Base-by-base conservation (phyloP, 2,329 filamentous ascomycete genomes). In the Aspergillus glaucus region DNA sequence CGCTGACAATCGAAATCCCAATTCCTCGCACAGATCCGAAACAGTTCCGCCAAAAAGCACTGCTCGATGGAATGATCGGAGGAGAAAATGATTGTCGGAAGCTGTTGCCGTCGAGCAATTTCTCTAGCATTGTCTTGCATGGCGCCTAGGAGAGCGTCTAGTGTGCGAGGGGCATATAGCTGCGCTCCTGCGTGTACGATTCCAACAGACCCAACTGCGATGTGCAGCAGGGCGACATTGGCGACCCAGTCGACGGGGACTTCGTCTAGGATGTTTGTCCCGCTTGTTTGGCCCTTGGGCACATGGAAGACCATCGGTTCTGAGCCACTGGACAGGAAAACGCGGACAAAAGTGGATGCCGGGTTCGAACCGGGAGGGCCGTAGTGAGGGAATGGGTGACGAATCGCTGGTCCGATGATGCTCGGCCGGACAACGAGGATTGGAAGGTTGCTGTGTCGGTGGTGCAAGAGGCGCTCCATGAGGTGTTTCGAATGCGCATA, bases 171-270 rank as follows among this genome's bases (percentile, higher is more conserved):
- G 12, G 2, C 19, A 19, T 39, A 39, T 39, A 39, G 10, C 7
- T 39, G n/a, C 36, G 36, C n/a, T 39, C 36, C 26, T 50, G 49
- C 51, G 9, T 59, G 52, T 0, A 59, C 52, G 6, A 58, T 44
- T 6, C 55, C 56, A 1, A 32, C 50, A 0, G 52, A 49, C 3
- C 48, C 48, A 8, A 34, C 12, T 0, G 50, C 50, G 15, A 58
- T 15, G 34, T 59, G 56, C n/a, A 54, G 46, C 1, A 58, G 50
- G 14, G 50, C 55, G 6, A 36, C 44, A 12, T 54, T 53, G 1
- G 49, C 52, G 3, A 56, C 54, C 12, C 53, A 47, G 17, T 59
- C 56, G 17, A 59, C 56, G 3, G 55, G 55, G 10, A 58, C 46
- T 28, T 56, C 56, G 19, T 58, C 54, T 19, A 55, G 22, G 4